These are phyloP conservation scores for Blastomyces parvus DNA, from an alignment of 2,329 filamentous ascomycete species.

Conservation along the genomic window DNA sequence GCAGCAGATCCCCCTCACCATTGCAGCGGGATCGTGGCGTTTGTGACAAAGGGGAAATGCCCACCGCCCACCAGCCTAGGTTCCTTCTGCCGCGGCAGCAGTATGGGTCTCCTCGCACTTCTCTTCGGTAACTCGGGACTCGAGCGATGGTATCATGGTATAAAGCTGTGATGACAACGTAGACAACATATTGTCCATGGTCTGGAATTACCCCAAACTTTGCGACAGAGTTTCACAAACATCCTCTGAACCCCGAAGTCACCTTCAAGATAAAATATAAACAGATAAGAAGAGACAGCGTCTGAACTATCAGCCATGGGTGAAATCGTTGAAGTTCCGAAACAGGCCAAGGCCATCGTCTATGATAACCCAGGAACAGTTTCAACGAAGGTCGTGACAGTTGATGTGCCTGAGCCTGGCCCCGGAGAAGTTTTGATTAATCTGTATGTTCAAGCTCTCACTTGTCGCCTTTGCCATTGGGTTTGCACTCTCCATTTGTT, in stretches of 20 bases:
- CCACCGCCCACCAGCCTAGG: not conserved
- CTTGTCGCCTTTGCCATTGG: not conserved
- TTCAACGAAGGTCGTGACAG: slow-evolving; percentile 53
- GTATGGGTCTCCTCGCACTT: not conserved
- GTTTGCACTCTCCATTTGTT: not conserved
- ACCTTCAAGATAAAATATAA: not conserved
- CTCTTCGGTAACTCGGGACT: not conserved
- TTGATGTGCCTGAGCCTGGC: slow-evolving; percentile 57
- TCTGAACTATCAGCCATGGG: not conserved
- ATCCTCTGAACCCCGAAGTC: not conserved
- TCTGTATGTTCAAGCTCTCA: slow-evolving; percentile 34
- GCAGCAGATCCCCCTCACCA: not conserved
- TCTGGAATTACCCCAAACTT: not conserved
- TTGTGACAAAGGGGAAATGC: not conserved
- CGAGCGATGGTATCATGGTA: not conserved
- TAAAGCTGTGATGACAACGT: not conserved
- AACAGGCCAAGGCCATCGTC: slow-evolving; percentile 53
- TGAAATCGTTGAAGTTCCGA: slow-evolving; percentile 37
- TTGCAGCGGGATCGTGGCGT: not conserved
- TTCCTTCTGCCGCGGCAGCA: not conserved
- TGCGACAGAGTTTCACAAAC: not conserved
- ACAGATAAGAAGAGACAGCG: not conserved
- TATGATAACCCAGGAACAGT: slow-evolving; percentile 58
- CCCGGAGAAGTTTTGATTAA: slow-evolving; percentile 54
- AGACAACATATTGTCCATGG: not conserved